Evolutionary conservation across 2,329 filamentous ascomycete species (phyloP).

Genomic region (Zymoseptoria passerinii): DNA sequence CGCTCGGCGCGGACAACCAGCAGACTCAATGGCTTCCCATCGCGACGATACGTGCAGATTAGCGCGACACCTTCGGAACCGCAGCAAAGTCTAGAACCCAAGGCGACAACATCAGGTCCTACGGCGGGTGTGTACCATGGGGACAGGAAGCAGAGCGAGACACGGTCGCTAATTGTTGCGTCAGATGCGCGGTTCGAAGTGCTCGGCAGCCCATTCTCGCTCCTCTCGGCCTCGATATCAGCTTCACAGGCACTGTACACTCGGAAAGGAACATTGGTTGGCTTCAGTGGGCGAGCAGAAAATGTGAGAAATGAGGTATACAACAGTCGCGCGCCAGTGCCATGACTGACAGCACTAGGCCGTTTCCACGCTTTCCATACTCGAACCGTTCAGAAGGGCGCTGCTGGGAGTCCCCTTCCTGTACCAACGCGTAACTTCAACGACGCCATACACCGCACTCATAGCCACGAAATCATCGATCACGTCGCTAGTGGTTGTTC

Average conservation of each 20-base stretch:
- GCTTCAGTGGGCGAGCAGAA: slow-evolving; percentile 79
- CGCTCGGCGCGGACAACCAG: slow-evolving; percentile 11
- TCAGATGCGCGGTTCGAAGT: slow-evolving; percentile 92
- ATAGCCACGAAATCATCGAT: slow-evolving; percentile 80
- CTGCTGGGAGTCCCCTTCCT: slow-evolving; percentile 84
- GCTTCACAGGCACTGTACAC: slow-evolving; percentile 92
- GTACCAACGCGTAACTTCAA: slow-evolving; percentile 82
- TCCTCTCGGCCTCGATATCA: slow-evolving; percentile 86
- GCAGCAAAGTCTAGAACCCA: slow-evolving; percentile 28
- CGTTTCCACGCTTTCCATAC: slow-evolving; percentile 77
- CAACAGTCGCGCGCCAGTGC: background rate
- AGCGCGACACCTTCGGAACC: slow-evolving; percentile 38
- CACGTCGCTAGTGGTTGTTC: slow-evolving; percentile 78
- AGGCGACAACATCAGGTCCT: slow-evolving; percentile 12
- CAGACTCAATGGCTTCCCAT: slow-evolving; percentile 2
- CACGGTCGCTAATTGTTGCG: background rate
- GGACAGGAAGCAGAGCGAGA: background rate
- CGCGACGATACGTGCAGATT: slow-evolving; percentile 37
- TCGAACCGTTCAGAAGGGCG: slow-evolving; percentile 74
- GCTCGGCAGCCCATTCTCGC: slow-evolving; percentile 80
- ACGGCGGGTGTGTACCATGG: slow-evolving; percentile 11
- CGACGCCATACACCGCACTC: slow-evolving; percentile 77
- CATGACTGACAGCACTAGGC: slow-evolving; percentile 45
- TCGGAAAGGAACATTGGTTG: slow-evolving; percentile 81
- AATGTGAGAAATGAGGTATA: slow-evolving; percentile 54